Evolutionary conservation across 1,284 basidiomycete genomes (phyloP).

Genomic region (Trametes versicolor): DNA sequence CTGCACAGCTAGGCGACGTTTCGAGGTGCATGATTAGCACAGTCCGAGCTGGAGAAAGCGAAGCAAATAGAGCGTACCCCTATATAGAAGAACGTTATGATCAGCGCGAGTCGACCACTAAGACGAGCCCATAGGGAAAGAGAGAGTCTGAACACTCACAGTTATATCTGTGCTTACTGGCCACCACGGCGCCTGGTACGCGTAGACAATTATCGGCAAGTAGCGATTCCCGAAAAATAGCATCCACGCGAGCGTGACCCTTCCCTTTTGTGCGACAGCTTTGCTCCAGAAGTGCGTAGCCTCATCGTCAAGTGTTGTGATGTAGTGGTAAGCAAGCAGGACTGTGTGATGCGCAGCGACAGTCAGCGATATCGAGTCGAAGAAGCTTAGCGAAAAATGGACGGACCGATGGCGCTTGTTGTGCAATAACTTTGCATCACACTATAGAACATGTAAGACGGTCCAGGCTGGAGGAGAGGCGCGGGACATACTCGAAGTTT

Average conservation of each 20-base stretch:
- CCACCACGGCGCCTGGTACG: slow-evolving; percentile 4
- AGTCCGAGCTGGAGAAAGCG: too few species aligned
- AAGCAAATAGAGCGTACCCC: neutral
- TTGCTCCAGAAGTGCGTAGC: neutral
- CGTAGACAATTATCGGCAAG: neutral
- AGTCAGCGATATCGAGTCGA: too few species aligned
- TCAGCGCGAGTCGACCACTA: too few species aligned
- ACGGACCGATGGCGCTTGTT: too few species aligned
- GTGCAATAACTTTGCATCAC: too few species aligned
- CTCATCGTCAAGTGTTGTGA: neutral
- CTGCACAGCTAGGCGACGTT: neutral
- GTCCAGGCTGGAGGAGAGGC: too few species aligned
- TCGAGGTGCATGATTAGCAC: neutral
- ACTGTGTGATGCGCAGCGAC: neutral
- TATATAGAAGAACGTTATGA: neutral
- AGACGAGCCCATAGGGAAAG: neutral
- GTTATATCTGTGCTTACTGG: neutral
- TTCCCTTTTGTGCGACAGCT: neutral
- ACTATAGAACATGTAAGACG: too few species aligned
- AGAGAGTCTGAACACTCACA: neutral
- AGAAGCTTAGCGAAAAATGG: too few species aligned
- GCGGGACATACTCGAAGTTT: too few species aligned
- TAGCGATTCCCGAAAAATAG: slow-evolving; percentile 6
- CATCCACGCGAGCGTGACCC: too few species aligned
- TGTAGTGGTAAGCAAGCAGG: neutral